phyloP scores from a whole-genome alignment of 208 protist genomes.

The Porcisia hertigi region DNA sequence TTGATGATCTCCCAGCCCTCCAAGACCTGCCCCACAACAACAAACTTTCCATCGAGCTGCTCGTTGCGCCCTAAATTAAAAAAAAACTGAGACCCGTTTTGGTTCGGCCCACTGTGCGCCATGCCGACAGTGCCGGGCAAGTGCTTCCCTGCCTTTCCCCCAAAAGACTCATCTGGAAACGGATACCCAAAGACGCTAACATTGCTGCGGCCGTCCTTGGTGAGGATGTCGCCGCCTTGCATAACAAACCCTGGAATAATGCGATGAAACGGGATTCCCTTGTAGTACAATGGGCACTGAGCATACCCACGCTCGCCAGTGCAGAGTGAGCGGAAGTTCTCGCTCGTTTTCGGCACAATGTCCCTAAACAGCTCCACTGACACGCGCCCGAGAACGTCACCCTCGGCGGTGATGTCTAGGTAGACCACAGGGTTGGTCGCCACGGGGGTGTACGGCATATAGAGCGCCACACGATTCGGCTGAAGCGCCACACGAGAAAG shows the following conservation, averaged over 20 bases:
- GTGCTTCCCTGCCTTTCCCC: conserved; percentile 90
- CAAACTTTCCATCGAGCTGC: conserved; percentile 91
- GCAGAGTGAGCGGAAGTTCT: conserved; percentile 95
- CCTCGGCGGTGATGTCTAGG: conserved; percentile 86
- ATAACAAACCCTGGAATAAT: conserved; percentile 95
- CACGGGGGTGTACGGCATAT: conserved; percentile 67
- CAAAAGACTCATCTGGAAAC: conserved; percentile 95
- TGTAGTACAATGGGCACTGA: conserved; percentile 86
- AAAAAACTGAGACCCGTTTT: conserved; percentile 94
- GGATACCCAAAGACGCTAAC: conserved; percentile 93
- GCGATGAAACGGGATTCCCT: conserved; percentile 94
- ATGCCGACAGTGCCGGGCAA: conserved; percentile 84
- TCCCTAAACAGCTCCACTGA: conserved; percentile 94
- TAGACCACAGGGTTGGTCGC: conserved; percentile 81
- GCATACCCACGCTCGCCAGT: conserved; percentile 86
- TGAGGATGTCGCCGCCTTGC: conserved; percentile 95
- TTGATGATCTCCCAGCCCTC: conserved; percentile 86
- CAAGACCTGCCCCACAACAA: conserved; percentile 90
- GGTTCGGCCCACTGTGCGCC: conserved; percentile 85
- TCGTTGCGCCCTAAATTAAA: conserved; percentile 84
- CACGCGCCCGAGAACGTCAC: conserved; percentile 75
- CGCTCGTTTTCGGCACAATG: conserved; percentile 88
- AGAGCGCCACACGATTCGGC: conserved; percentile 27
- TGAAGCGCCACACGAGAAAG: conserved; percentile 15
- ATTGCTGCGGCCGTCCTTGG: conserved; percentile 92